Evolutionary conservation across 169 alveolate genomes (phyloP), one percentile per base, ranked within the genome.

Genomic region (Plasmodium sp.): DNA sequence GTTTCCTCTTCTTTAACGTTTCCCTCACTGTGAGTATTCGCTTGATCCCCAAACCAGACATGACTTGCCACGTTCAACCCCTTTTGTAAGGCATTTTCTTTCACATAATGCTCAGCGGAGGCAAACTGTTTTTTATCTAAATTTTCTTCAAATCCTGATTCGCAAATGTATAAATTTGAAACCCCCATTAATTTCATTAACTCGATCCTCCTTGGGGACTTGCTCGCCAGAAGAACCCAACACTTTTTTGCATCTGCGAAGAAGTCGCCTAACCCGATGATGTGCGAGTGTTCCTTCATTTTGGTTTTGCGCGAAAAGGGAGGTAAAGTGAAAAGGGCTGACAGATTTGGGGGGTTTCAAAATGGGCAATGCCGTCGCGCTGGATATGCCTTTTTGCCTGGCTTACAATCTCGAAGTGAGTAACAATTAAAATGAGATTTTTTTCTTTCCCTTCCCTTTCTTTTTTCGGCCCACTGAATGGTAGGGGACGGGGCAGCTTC

Each of bases 91-190:
- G 98, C 98, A 39, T 96, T 96, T 33, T 93, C 97, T 4, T 41
- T 67, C 36, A 88, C 95, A 84, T 96, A 96, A 7, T 96, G 97
- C 80, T 95, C 97, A 36, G 93, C 96, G 71, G 43, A 43, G 4
- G 94, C 34, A 94, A 84, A 95, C 16, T 56, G 54, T 9, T 56
- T 27, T 88, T 96, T 96, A 73, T 92, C 95, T 91, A 96, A 84
- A 72, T 95, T 94, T 93, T 96, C 98, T 36, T 95, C 95, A 84
- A 96, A 96, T 43, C 96, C 96, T 7, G 98, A 96, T 22, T 79
- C 92, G 43, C 94, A 90, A 62, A 79, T 54, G 51, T 90, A 74
- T 43, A 90, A 45, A 90, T 79, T 79, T 81, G 72, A 48, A 45
- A 90, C 74, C n/a, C 94, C 94, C 67, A 81, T 81, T 71, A 90